Conservation (phyloP, 345 rosid genomes). For the Citrus mangshanensis region DNA sequence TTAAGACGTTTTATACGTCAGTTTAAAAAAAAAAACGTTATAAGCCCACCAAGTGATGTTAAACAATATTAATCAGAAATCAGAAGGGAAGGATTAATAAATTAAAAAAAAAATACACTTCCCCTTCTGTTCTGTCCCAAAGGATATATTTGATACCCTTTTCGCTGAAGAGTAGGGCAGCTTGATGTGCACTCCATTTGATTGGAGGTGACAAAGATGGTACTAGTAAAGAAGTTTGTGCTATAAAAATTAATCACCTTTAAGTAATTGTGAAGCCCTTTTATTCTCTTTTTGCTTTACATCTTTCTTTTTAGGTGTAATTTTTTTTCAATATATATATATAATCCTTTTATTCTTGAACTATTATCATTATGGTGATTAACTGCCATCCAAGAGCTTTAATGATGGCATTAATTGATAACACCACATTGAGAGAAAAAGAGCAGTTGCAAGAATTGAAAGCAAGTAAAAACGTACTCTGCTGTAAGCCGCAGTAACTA, state of each 20-base stretch:
- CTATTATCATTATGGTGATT: no score
- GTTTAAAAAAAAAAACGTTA: neutral
- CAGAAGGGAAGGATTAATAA: neutral
- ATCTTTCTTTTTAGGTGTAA: no score
- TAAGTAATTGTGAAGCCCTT: no score
- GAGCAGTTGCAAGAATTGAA: neutral
- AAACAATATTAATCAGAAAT: neutral
- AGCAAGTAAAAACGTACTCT: slow-evolving; percentile 1
- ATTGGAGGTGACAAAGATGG: neutral
- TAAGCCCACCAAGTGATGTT: neutral
- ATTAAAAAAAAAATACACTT: neutral
- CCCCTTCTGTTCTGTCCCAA: neutral
- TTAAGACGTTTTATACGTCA: neutral
- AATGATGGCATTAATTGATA: neutral
- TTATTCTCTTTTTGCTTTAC: no score
- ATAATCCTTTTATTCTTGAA: no score
- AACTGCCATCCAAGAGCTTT: no score
- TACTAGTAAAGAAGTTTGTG: neutral
- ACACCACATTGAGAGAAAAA: neutral
- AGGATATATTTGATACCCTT: neutral
- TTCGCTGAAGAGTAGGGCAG: neutral
- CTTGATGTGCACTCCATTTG: neutral
- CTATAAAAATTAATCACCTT: neutral
- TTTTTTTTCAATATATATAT: no score
- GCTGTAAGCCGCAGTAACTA: neutral